Conservation (phyloP, 768 basidiomycete species). For the Bullera alba region DNA sequence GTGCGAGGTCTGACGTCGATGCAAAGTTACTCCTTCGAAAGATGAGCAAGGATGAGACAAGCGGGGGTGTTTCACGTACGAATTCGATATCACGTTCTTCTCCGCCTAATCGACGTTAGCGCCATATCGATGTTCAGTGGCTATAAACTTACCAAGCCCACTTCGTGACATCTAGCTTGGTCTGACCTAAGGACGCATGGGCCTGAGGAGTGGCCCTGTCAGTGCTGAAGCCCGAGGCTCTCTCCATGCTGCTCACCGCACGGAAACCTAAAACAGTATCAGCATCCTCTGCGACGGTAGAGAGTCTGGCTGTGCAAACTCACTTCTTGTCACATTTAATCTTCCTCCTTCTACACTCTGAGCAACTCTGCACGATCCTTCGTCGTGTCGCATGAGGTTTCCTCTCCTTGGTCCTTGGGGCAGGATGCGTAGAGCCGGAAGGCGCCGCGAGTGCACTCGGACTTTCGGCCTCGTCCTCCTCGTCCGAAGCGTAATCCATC, state of each 20-base stretch:
- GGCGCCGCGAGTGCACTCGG: too few species aligned
- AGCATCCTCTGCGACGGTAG: not conserved
- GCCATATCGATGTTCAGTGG: not conserved
- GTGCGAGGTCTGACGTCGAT: constrained; percentile 35
- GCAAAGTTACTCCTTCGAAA: constrained; percentile 27
- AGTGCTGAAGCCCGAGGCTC: not conserved
- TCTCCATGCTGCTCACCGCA: constrained; percentile 23
- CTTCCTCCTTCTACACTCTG: constrained; percentile 45
- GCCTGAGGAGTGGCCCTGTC: constrained; percentile 5
- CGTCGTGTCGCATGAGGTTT: constrained; percentile 36
- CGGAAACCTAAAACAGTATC: constrained; percentile 28
- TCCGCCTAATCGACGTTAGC: constrained; percentile 16
- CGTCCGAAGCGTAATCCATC: not conserved
- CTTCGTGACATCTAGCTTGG: constrained; percentile 42
- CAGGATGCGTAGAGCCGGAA: too few species aligned
- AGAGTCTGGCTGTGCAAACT: constrained; percentile 3
- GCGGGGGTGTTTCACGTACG: constrained; percentile 10
- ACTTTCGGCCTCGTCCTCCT: constrained; percentile 1
- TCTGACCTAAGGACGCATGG: constrained; percentile 42
- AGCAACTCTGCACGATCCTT: constrained; percentile 45
- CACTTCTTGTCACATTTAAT: constrained; percentile 47
- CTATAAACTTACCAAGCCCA: constrained; percentile 29
- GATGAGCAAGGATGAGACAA: not conserved
- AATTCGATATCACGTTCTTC: constrained; percentile 20
- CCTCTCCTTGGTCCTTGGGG: constrained; percentile 8